phyloP scores from a whole-genome alignment of 768 basidiomycete species.

The Phaeolepiota aurea region DNA sequence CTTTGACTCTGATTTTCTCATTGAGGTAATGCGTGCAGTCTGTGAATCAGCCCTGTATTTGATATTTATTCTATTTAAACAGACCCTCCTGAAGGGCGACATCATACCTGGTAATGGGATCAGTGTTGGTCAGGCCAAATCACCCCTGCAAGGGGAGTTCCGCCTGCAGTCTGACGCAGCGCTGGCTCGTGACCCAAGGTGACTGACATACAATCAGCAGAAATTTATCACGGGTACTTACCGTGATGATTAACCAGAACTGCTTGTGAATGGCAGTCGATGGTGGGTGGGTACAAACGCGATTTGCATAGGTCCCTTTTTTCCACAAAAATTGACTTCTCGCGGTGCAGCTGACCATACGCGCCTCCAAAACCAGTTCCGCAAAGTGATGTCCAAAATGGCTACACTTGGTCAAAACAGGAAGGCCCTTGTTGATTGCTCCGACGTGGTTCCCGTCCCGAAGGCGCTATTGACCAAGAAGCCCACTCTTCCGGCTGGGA shows the following conservation, averaged over 20 bases:
- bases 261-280: conserved; percentile 32
- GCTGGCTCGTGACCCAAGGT: conserved; percentile 16
- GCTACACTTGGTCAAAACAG: conserved; percentile 17
- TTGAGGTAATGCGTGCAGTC: conserved; percentile 11
- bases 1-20: conserved; percentile 23
- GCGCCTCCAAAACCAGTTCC: conserved; percentile 16
- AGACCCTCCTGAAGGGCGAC: conserved; percentile 19
- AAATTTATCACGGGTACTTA: neutral
- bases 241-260: conserved; percentile 15
- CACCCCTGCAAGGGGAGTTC: conserved; percentile 20
- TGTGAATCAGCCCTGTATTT: neutral
- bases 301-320: neutral
- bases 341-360: conserved; percentile 16
- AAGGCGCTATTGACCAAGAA: conserved; percentile 5
- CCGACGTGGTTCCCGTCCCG: conserved; percentile 14
- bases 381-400: conserved; percentile 22
- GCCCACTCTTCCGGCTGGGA: conserved; percentile 19
- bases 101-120: conserved; percentile 15
- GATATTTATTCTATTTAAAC: neutral
- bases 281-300: conserved; percentile 15
- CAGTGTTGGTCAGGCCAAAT: conserved; percentile 15
- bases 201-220: neutral
- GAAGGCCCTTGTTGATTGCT: conserved; percentile 16
- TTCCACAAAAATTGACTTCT: neutral
- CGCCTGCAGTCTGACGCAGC: conserved; percentile 19